Conservation (phyloP, 768 basidiomycete species). For the Mrakia hoshinonis region DNA sequence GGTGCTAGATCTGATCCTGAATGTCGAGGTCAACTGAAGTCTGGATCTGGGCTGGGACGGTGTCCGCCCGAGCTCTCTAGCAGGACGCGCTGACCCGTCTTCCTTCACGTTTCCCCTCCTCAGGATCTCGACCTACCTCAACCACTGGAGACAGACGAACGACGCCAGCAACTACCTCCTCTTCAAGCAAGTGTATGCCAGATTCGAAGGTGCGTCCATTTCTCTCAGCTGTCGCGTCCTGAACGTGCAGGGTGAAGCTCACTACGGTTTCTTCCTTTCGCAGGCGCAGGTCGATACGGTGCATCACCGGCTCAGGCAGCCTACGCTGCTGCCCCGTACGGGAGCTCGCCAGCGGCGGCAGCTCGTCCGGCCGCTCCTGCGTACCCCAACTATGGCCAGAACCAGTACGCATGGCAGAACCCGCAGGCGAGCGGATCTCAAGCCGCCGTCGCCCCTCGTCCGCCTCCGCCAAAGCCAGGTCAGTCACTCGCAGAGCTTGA, state of each 20-base stretch:
- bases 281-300: conserved; percentile 1
- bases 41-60: neutral
- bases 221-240: too few species aligned
- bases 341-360: neutral
- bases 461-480: neutral
- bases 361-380: neutral
- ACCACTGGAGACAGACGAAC: neutral
- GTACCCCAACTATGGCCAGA: neutral
- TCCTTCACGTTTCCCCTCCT: neutral
- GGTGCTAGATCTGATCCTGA: neutral
- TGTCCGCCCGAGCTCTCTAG: too few species aligned
- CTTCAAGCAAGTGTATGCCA: neutral
- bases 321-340: neutral
- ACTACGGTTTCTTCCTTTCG: neutral
- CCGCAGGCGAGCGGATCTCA: neutral
- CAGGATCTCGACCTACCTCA: conserved; percentile 10
- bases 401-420: neutral
- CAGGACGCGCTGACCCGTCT: conserved; percentile 5
- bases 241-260: neutral
- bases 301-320: neutral
- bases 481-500: too few species aligned
- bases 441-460: neutral
- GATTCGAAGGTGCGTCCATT: neutral
- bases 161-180: neutral
- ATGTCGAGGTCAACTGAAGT: neutral